Conservation (phyloP, 306 rosid species). For the Begonia loranthoides region DNA sequence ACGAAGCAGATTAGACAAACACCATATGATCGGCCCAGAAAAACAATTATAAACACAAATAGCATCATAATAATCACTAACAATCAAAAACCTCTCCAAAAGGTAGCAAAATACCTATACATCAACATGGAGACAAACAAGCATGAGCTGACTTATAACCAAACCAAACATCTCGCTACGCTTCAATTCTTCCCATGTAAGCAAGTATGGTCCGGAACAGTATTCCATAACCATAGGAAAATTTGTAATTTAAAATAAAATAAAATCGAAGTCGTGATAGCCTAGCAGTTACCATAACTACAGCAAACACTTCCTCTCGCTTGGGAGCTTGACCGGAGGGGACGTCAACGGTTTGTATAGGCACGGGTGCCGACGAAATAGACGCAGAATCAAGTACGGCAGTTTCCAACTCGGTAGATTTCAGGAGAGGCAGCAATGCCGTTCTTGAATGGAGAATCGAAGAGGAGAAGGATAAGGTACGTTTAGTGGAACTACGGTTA, state of each 20-base stretch:
- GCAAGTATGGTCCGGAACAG: neutral
- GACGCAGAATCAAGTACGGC: constrained; percentile 5
- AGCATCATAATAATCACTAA: neutral
- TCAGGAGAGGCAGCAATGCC: constrained; percentile 28
- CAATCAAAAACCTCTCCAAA: neutral
- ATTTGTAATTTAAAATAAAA: no score
- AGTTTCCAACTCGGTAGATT: constrained; percentile 20
- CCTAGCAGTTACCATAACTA: constrained; percentile 57
- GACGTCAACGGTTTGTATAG: constrained; percentile 20
- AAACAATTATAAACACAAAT: neutral
- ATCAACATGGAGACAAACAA: neutral
- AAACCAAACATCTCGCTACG: neutral
- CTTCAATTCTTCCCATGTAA: neutral
- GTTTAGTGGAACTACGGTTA: constrained; percentile 7
- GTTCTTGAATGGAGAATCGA: constrained; percentile 21
- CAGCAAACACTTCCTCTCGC: constrained; percentile 76
- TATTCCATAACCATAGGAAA: neutral
- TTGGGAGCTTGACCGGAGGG: constrained; percentile 24
- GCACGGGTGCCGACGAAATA: constrained; percentile 12
- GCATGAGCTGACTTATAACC: neutral
- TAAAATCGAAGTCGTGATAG: neutral
- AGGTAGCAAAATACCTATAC: neutral
- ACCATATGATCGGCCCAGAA: neutral
- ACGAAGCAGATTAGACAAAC: neutral
- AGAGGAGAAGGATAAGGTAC: constrained; percentile 22